A percentile compares a stretch with the other conserved stretches of the same genome.
phyloP scores from a whole-genome alignment of 2,329 filamentous ascomycete species.

The Onygenales sp. region DNA sequence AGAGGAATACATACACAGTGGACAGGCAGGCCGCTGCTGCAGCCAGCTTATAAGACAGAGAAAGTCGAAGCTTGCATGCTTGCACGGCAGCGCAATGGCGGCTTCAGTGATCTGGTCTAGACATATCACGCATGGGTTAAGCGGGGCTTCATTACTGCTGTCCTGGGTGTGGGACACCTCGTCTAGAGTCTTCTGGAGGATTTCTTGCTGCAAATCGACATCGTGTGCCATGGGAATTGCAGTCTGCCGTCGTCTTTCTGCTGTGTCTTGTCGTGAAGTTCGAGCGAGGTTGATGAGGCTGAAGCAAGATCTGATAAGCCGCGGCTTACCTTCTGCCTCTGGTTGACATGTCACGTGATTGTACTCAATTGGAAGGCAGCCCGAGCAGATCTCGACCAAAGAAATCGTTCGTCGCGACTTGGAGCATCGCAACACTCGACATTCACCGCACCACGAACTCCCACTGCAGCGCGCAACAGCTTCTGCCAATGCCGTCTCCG shows the following conservation, averaged over 20 bases:
- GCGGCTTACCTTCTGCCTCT: no score
- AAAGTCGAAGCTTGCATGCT: slow-evolving; percentile 75
- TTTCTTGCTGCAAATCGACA: slow-evolving; percentile 32
- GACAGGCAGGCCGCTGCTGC: slow-evolving; percentile 61
- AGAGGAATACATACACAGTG: slow-evolving; percentile 58
- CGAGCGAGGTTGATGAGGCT: no score
- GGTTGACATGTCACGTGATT: no score
- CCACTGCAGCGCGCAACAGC: neutral
- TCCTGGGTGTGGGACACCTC: slow-evolving; percentile 31
- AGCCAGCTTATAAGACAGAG: slow-evolving; percentile 77
- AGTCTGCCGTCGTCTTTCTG: no score
- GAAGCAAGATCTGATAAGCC: no score
- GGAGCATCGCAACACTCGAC: no score
- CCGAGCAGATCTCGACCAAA: no score
- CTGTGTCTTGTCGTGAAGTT: no score
- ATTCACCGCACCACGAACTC: neutral
- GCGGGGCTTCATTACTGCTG: slow-evolving; percentile 18
- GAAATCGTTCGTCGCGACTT: no score
- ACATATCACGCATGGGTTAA: slow-evolving; percentile 72
- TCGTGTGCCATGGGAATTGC: slow-evolving; percentile 25
- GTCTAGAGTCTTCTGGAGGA: slow-evolving; percentile 36
- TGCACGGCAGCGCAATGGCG: slow-evolving; percentile 65
- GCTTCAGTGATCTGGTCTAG: slow-evolving; percentile 64
- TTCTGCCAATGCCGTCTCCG: neutral
- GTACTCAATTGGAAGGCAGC: no score